Conservation (phyloP, 306 rosid genomes). For the Quercus agrifolia region DNA sequence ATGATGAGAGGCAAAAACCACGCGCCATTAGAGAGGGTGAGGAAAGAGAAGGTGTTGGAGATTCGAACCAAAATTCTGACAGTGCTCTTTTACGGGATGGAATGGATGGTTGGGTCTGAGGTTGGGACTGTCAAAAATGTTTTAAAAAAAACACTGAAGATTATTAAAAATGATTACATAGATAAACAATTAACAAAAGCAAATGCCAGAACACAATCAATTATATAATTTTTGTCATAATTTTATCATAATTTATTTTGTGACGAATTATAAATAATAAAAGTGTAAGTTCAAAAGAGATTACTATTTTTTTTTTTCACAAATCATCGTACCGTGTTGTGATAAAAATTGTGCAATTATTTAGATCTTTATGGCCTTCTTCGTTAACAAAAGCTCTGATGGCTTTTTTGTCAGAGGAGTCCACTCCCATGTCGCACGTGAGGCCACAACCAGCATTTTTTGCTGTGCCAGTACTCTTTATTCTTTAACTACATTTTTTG, state of each 20-base stretch:
- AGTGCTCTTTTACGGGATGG: slow-evolving; percentile 2
- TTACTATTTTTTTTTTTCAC: no score
- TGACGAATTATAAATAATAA: no score
- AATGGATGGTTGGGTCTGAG: no score
- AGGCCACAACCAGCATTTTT: slow-evolving; percentile 25
- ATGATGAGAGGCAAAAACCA: neutral
- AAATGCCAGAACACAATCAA: no score
- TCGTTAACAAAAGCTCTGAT: neutral
- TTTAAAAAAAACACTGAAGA: neutral
- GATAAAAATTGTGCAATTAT: no score
- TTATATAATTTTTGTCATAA: no score
- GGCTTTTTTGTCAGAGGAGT: neutral
- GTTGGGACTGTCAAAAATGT: neutral
- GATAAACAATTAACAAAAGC: no score
- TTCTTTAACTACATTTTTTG: neutral
- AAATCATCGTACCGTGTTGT: accelerated
- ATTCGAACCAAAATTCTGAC: neutral
- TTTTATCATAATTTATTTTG: accelerated
- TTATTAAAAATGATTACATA: neutral
- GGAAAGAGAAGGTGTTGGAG: neutral
- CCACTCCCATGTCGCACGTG: slow-evolving; percentile 41
- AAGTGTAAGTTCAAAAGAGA: no score
- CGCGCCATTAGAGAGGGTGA: slow-evolving; percentile 30
- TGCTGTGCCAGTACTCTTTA: neutral
- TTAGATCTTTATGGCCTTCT: no score